phyloP scores from a whole-genome alignment of 768 basidiomycete species.

The Lepiota brunneoincarnata region DNA sequence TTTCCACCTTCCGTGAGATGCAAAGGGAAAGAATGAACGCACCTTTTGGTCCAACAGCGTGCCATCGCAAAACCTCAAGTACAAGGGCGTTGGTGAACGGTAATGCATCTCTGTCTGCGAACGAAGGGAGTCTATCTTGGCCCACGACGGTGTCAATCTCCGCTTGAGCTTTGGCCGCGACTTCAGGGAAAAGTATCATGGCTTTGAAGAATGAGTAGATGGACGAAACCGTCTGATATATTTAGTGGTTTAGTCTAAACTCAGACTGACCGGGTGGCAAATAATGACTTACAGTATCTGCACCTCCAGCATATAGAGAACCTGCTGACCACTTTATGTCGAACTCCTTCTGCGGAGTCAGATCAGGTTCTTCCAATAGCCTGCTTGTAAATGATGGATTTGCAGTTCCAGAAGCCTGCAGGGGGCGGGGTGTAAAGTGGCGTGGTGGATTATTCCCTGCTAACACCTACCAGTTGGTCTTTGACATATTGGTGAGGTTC shows the following conservation, averaged over 20 bases:
- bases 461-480: constrained; percentile 37
- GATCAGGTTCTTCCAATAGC: constrained; percentile 25
- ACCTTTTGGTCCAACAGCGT: constrained; percentile 31
- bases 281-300: constrained; percentile 35
- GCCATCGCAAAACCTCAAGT: constrained; percentile 37
- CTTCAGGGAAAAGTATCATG: constrained; percentile 36
- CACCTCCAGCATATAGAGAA: constrained; percentile 46
- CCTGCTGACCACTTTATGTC: constrained; percentile 44
- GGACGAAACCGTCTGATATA: constrained; percentile 34
- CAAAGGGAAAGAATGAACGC: background rate
- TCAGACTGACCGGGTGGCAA: too few species aligned
- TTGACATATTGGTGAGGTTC: constrained; percentile 43
- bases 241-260: background rate
- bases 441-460: background rate
- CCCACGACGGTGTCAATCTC: constrained; percentile 43
- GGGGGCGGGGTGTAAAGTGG: background rate
- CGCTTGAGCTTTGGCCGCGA: constrained; percentile 34
- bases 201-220: constrained; percentile 38
- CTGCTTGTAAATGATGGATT: constrained; percentile 34
- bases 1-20: constrained; percentile 7
- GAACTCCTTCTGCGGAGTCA: constrained; percentile 29
- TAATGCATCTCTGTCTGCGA: constrained; percentile 34
- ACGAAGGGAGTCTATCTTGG: constrained; percentile 33
- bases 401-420: constrained; percentile 25
- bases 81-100: constrained; percentile 40